A percentile compares a stretch with the other conserved stretches of the same genome.
Conservation (phyloP, 768 basidiomycete genomes). For the Hirschioporus abietinus region DNA sequence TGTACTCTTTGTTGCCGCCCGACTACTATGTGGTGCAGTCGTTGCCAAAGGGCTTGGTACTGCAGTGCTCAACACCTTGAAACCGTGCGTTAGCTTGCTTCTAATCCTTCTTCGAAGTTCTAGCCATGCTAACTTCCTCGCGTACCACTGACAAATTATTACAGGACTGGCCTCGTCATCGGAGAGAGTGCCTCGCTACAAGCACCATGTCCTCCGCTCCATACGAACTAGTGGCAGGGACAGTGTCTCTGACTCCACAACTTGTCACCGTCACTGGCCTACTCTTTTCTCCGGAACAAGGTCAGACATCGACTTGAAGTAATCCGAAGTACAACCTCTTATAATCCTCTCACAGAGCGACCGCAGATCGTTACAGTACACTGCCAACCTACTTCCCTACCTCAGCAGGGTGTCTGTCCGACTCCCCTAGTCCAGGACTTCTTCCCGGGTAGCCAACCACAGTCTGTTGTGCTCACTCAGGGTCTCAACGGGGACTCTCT, state of each 20-base stretch:
- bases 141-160: conserved; percentile 11
- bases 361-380: conserved; percentile 65
- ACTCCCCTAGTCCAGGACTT: conserved; percentile 56
- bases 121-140: background rate
- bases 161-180: conserved; percentile 80
- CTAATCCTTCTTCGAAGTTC: background rate
- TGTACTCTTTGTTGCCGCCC: conserved; percentile 67
- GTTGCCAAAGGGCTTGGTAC: conserved; percentile 80
- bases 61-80: conserved; percentile 75
- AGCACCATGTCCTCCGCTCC: conserved; percentile 44
- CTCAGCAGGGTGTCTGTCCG: conserved; percentile 69
- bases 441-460: conserved; percentile 49
- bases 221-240: conserved; percentile 72
- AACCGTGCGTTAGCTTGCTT: conserved; percentile 37
- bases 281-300: conserved; percentile 71
- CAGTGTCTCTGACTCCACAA: conserved; percentile 65
- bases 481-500: conserved; percentile 79
- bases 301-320: conserved; percentile 30
- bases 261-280: conserved; percentile 65
- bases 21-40: conserved; percentile 85
- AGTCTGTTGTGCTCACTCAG: conserved; percentile 71
- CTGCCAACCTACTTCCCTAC: conserved; percentile 66
- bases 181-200: conserved; percentile 50
- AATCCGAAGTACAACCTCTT: background rate
- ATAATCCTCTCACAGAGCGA: conserved; percentile 43